Evolutionary conservation across 2,329 filamentous ascomycete species (phyloP), one percentile per base, ranked within the genome.

Genomic region (Incumbomyces delicatus): DNA sequence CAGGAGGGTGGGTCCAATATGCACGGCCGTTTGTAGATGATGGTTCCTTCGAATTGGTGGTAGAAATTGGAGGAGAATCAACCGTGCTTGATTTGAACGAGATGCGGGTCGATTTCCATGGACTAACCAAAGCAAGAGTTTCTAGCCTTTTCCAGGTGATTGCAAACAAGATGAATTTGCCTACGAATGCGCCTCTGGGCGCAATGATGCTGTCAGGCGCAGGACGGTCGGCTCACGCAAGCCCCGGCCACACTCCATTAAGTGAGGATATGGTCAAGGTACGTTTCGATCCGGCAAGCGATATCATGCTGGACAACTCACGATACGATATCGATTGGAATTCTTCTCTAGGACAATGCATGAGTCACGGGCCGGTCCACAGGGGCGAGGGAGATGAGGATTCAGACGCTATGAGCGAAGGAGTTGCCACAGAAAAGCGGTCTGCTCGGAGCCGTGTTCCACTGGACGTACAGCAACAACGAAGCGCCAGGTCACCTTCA

Each of bases 11-110:
- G 71, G 79, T 94, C 22, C 78, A 79, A 53, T 96, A 96, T 58
- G 79, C 85, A 12, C 80, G 90, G 5, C 90, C 90, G 0, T 94
- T 83, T 58, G 80, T 87, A n/a, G 88, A 95, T 62, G 80, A 86
- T 44, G 73, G 72, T 17, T 67, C 83, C 0, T 73, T 78, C 49
- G 85, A 89, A 61, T 74, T 95, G 17, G 74, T 96, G 20, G 68
- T 95, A 2, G 87, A 96, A 62, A 83, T 94, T 41, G 80, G 81
- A 14, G 39, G 46, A 17, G 83, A 87, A 57, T 73, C 73, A 44
- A 84, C 79, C 2, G 64, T 72, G 27, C 62, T 86, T 31, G 72
- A 81, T 54, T 66, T 77, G 42, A 57, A 60, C 38, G 62, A 61
- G 12, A 73, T 78, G 58, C 74, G 78, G 2, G 81, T 80, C 1